These are phyloP conservation scores for Rhipidocladum racemiflorum DNA, from an alignment of 176 grass and related monocot genomes.

Conservation along the genomic window DNA sequence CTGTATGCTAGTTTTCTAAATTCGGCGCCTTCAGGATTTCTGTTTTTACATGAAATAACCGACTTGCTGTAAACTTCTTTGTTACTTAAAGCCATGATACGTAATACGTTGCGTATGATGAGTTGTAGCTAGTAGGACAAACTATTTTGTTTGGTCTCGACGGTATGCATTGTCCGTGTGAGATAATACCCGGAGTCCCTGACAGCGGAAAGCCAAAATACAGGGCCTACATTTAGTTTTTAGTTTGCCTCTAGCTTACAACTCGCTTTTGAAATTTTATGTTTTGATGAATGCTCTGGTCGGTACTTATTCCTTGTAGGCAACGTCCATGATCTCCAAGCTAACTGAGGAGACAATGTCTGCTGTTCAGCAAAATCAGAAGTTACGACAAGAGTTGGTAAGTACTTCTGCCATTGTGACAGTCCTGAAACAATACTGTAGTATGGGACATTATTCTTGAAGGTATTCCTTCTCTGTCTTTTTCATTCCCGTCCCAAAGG, in stretches of 20 bases:
- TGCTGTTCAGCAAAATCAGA: slow-evolving; percentile 87
- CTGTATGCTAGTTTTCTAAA: background rate
- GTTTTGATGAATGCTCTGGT: slow-evolving; percentile 15
- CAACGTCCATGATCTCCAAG: slow-evolving; percentile 56
- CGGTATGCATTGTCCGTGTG: background rate
- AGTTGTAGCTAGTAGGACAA: background rate
- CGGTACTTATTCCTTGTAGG: slow-evolving; percentile 39
- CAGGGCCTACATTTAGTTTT: background rate
- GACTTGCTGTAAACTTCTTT: slow-evolving; percentile 2
- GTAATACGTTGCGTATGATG: background rate
- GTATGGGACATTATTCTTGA: background rate
- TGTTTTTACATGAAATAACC: slow-evolving; percentile 14
- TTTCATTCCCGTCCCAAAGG: background rate
- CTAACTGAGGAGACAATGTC: slow-evolving; percentile 79
- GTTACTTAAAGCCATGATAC: slow-evolving; percentile 2
- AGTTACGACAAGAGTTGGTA: slow-evolving; percentile 90
- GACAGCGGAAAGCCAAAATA: slow-evolving; percentile 20
- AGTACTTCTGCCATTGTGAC: slow-evolving; percentile 20
- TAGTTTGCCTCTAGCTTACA: background rate
- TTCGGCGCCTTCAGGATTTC: background rate
- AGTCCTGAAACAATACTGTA: background rate
- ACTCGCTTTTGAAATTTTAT: background rate
- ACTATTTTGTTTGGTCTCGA: background rate
- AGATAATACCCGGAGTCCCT: background rate
- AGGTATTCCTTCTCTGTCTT: background rate